Percentiles rank a stretch among this genome's conserved stretches.
Evolutionary conservation across 2,329 filamentous ascomycete genomes (phyloP).

Genomic region (Fusarium pseudonygamai): DNA sequence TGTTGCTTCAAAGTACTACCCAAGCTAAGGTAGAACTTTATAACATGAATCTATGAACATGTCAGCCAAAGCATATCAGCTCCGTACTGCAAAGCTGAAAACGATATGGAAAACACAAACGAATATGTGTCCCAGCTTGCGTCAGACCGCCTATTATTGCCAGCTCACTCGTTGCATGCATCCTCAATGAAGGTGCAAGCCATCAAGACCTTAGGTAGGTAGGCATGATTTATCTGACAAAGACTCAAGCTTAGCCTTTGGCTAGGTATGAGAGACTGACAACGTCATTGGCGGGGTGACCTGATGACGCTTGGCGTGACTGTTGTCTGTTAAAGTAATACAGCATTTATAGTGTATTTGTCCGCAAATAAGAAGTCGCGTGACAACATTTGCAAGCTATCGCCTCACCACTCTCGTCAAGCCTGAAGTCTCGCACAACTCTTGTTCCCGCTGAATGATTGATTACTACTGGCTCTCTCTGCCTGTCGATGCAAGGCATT

Average conservation of each 20-base stretch:
- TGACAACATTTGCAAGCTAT: constrained; percentile 2
- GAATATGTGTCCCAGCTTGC: neutral
- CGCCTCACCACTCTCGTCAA: constrained; percentile 22
- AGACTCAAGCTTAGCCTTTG: constrained; percentile 6
- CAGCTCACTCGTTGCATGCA: neutral
- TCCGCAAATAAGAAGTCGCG: neutral
- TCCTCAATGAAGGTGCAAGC: neutral
- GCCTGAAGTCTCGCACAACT: constrained; percentile 27
- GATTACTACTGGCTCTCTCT: constrained; percentile 32
- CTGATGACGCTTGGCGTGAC: constrained; percentile 29
- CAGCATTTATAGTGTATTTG: neutral
- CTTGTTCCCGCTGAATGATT: constrained; percentile 30
- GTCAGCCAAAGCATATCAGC: neutral
- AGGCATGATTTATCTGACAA: constrained; percentile 29
- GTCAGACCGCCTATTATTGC: constrained; percentile 6
- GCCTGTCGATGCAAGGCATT: constrained; percentile 30
- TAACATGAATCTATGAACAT: neutral
- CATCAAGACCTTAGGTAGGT: constrained; percentile 10
- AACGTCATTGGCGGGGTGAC: constrained; percentile 47
- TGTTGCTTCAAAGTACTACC: neutral
- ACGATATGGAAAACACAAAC: neutral
- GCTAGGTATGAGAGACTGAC: constrained; percentile 15
- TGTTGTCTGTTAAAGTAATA: constrained; percentile 19
- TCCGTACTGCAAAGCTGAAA: neutral
- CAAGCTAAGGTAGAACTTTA: neutral